Conservation (phyloP, 768 basidiomycete genomes). For the Erythrobasidium yunnanense region DNA sequence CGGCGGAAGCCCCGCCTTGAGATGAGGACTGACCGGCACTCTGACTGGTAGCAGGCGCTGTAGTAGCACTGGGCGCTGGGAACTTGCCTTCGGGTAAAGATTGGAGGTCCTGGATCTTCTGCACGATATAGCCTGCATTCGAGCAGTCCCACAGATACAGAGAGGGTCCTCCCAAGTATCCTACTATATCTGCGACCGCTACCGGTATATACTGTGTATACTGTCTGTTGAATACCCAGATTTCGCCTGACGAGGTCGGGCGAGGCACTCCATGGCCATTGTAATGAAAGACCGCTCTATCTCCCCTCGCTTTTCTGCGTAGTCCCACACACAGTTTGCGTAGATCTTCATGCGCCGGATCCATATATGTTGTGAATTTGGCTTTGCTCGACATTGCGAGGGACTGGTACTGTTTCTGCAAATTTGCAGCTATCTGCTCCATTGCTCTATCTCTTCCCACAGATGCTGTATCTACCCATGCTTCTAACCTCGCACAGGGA, state of each 20-base stretch:
- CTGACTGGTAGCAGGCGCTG: not conserved
- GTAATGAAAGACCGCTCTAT: slow-evolving; percentile 90
- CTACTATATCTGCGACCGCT: slow-evolving; percentile 81
- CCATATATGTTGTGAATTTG: slow-evolving; percentile 45
- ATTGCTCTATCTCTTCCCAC: slow-evolving; percentile 76
- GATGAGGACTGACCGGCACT: no score
- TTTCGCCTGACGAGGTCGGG: slow-evolving; percentile 82
- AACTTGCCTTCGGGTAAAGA: slow-evolving; percentile 21
- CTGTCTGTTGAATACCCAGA: slow-evolving; percentile 95
- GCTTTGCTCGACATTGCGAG: slow-evolving; percentile 76
- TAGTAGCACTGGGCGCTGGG: slow-evolving; percentile 10
- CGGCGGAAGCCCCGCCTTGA: no score
- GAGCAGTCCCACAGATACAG: slow-evolving; percentile 99
- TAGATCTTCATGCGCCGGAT: slow-evolving; percentile 88
- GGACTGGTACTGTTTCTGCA: slow-evolving; percentile 90
- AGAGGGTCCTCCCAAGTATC: slow-evolving; percentile 84
- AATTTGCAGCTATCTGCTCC: slow-evolving; percentile 80
- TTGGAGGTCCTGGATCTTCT: slow-evolving; percentile 61
- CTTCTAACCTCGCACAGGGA: slow-evolving; percentile 86
- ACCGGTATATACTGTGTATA: slow-evolving; percentile 99
- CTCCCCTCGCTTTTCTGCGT: slow-evolving; percentile 80
- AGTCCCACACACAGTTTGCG: slow-evolving; percentile 72
- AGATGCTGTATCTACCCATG: slow-evolving; percentile 91
- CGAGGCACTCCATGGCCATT: slow-evolving; percentile 98
- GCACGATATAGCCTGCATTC: slow-evolving; percentile 83